Evolutionary conservation across 2,329 filamentous ascomycete genomes (phyloP), one percentile per base, ranked within the genome.

Genomic region (Phyllosticta ampelicida): DNA sequence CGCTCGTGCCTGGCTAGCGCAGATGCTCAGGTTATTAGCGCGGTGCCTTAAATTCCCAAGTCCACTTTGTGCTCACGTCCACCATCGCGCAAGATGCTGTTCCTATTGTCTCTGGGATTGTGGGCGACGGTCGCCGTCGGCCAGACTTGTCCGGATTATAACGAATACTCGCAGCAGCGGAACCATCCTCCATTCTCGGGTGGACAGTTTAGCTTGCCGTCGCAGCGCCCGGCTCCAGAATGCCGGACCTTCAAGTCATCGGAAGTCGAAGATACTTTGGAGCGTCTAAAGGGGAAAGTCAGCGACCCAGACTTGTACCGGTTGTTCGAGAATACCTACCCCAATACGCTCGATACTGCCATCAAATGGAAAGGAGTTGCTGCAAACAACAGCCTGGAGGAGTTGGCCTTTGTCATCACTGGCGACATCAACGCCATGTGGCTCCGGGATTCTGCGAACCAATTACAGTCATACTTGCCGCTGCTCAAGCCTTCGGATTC

Each of bases 321-420:
- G 3, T 75, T 90, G 10, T 90, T 90, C 66, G 73, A 83, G 63
- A 90, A 90, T 67, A 77, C 83, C 1, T 90, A 83, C 67, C 86
- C 87, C 0, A 90, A 89, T 69, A 89, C 86, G 0, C 75, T 90
- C 10, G 86, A 90, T 66, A 89, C 86, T 0, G 86, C 86, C 0
- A 80, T 89, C 49, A 78, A 78, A 61, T 89, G 85, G 86, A 82
- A 80, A 57, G 86, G 86, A 1, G 73, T 75, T 55, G 77, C 82
- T 0, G 77, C 76, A 30, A 77, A 82, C 60, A 77, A 81, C 63
- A 69, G 77, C 0, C 77, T 79, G 1, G 84, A 89, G 68, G 86
- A 89, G 69, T 72, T 86, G 60, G 79, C 80, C 5, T 82, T 81
- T 62, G 65, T 82, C 62, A 83, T 83, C 60, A 82, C 79, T 0